Base-by-base conservation (phyloP, 2,329 filamentous ascomycete genomes). In the Pseudopyricularia cyperi region DNA sequence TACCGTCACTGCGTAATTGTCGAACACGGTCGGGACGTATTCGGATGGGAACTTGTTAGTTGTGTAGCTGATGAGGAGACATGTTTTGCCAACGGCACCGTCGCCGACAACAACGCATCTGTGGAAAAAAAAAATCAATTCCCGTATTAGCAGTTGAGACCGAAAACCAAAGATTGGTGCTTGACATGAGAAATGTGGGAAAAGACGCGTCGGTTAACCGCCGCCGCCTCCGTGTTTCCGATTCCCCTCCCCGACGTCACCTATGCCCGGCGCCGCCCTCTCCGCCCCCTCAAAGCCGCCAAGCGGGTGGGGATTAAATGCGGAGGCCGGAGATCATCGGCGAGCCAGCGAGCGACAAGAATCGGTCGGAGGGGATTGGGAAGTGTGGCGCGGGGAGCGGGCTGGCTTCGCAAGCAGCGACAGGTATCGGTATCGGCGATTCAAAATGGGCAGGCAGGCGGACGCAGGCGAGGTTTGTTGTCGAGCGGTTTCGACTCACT, bases 41-140 rank as follows among this genome's bases (percentile, higher is more conserved):
- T 98, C 93, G 63, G 90, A 96, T 34, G 93, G 93, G 70, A 98
- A 98, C 65, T 97, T 97, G 79, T 98, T 98, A 58, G 93, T 98
- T 58, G 93, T 98, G 73, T 98, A 98, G 68, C 89, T 95, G 74
- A 98, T 98, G 66, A 98, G 82, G 58, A 98, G 82, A 73, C 93
- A 98, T 60, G 93, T 98, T 79, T 98, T 98, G 70, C 93, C 93
- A 61, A 98, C 93, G 59, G 93, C 93, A 90, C 93, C 93, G 71
- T 98, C 93, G 68, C 93, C 93, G 64, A 98, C 93, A 62, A 98
- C 93, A 65, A 98, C 93, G 74, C 93, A 98, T 74, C 93, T 98
- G 61, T 47, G 54, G 42, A 9, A 15, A 12, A n/a, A 48, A 4
- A 12, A 32, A 19, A 24, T 5, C 30, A 33, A 26, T n/a, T n/a